Base-by-base conservation (phyloP, 2,329 filamentous ascomycete genomes). In the Scytalidium lignicola region DNA sequence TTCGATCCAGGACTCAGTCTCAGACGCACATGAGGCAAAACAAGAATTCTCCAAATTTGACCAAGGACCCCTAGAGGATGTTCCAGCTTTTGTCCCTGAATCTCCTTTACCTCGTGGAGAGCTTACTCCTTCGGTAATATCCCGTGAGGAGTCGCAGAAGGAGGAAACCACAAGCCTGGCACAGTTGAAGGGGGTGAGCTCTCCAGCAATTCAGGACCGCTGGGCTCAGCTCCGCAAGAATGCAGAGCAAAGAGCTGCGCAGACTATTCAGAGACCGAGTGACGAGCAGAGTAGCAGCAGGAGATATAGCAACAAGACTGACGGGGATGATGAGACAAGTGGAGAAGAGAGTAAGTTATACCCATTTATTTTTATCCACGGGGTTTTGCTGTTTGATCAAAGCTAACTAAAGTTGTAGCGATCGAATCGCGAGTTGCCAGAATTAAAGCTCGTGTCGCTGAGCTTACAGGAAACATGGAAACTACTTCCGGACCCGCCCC, bases 181-280 rank as follows among this genome's bases (percentile, higher is more conserved):
- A 19, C 57, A 64, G n/a, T 58, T 65, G 42, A 56, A 61, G 28
- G 32, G 32, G 4, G 32, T 37, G 32, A 37, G 32, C 32, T 60
- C 66, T 7, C 72, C 74, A 3, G 70, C 72, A 26, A 37, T 37
- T 37, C 76, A 86, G 55, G 91, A 96, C 64, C 84, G 92, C 48
- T 99, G 93, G 93, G 92, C 92, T 1, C 90, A 95, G 68, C 96
- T 97, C 58, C 83, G 91, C 57, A 92, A 91, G 75, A 96, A 96
- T 61, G 93, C 93, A 10, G 90, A 90, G 3, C 86, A 93, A 53
- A 80, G 90, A 51, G 88, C 87, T 29, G 74, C 80, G 6, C 77
- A 76, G 32, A 17, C 32, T 17, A 17, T 13, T 37, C 32, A 13
- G 47, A 77, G 82, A 53, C 74, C 80, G 41, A 82, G 79, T 47